Evolutionary conservation across 352 stramenopile genomes (phyloP).

Genomic region (Phytophthora tentaculata): DNA sequence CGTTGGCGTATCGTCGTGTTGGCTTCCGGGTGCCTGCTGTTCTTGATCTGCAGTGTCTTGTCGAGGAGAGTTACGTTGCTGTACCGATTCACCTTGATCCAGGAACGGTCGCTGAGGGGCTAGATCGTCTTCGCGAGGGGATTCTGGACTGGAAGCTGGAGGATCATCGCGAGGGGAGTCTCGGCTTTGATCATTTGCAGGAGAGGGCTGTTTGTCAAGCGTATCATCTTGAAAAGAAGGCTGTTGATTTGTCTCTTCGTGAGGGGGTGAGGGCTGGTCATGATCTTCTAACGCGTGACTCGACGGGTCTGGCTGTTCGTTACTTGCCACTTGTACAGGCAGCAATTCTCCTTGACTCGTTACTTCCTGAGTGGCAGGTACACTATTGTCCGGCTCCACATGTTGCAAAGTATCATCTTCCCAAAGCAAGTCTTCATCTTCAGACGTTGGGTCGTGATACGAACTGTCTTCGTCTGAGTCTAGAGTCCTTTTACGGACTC

Average conservation of each 20-base stretch:
- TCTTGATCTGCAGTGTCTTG: constrained; percentile 9
- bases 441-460: constrained; percentile 21
- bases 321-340: neutral
- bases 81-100: neutral
- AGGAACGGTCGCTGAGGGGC: neutral
- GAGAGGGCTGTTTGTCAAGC: neutral
- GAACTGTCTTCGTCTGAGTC: constrained; percentile 19
- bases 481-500: neutral
- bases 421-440: constrained; percentile 19
- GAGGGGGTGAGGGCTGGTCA: constrained; percentile 5
- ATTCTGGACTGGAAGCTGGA: neutral
- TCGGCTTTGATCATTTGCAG: neutral
- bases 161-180: constrained; percentile 1
- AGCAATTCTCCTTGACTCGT: constrained; percentile 24
- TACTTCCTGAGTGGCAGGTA: constrained; percentile 5
- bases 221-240: no score
- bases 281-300: neutral
- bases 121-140: neutral
- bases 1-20: constrained; percentile 3
- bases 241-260: no score
- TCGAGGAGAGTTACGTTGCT: constrained; percentile 1
- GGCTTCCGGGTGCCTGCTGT: neutral
- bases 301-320: neutral
- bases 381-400: neutral
- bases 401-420: neutral